Base-by-base conservation (phyloP, 1,284 basidiomycete genomes). In the Malassezia nana region DNA sequence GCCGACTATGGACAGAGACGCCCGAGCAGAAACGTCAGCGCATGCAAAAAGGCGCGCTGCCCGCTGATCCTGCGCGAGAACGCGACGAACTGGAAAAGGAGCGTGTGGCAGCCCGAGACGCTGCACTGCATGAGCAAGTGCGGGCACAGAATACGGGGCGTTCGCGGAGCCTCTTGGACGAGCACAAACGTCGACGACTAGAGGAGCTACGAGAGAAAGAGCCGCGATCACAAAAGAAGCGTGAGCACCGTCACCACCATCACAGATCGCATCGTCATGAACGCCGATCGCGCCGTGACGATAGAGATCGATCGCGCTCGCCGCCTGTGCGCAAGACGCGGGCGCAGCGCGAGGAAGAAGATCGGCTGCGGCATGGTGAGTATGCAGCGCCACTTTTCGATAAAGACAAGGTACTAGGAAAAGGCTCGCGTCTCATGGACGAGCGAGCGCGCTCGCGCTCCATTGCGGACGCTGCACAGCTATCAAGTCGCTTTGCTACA, bases 1-100 rank as follows among this genome's bases (percentile, higher is more conserved):
- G 57, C 9, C 26, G 39, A n/a, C 38, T 63, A 1, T 69, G 67
- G 67, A 67, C 64, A 6, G 67, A 69, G 46, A 67, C 62, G 16
- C 65, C 65, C 2, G 58, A 62, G 26, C 53, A 67, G 35, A 45
- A 62, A 13, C 22, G 47, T 20, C 46, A 63, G 43, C 57, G 67
- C 2, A 53, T 66, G 48, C 56, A 54, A 46, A 50, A 58, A 8
- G 50, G 64, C 25, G 60, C 20, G 54, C 18, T 25, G 25, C 8
- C 16, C 20, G 10, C 10, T 22, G 7, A 32, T 22, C 26, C 15
- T 12, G 25, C 29, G 31, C 13, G 13, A 26, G 13, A 24, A 15
- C 25, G 15, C 25, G 26, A 29, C 25, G 24, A 20, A 4, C 28
- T 44, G 12, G 46, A 24, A 9, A 28, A 26, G 12, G 46, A 54